Percentiles rank a stretch among this genome's conserved stretches.
phyloP scores from a whole-genome alignment of 2,329 filamentous ascomycete genomes.

The Pestalotiopsis sp. region DNA sequence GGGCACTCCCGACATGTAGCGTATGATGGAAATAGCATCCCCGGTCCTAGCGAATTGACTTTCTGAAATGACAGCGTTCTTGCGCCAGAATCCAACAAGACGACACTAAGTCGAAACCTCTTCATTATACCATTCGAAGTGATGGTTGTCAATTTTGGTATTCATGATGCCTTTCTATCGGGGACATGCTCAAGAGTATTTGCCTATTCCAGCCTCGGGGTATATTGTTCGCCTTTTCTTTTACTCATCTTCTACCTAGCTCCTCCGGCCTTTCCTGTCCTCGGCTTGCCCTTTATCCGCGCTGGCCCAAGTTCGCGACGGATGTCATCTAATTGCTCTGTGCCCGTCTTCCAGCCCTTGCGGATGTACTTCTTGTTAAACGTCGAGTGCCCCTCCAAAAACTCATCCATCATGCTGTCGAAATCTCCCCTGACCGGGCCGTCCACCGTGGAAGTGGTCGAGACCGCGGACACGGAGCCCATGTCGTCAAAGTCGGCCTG shows the following conservation, averaged over 20 bases:
- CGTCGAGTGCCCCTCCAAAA: slow-evolving; percentile 74
- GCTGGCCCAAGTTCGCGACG: slow-evolving; percentile 79
- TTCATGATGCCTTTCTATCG: neutral
- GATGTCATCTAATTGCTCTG: slow-evolving; percentile 91
- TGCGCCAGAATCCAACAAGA: neutral
- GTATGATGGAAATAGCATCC: neutral
- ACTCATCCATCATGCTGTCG: slow-evolving; percentile 89
- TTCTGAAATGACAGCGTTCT: neutral
- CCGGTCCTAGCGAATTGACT: neutral
- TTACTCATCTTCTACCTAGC: slow-evolving; percentile 13
- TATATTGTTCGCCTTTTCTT: neutral
- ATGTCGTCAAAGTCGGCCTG: slow-evolving; percentile 45
- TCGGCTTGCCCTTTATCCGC: slow-evolving; percentile 47
- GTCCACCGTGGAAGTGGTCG: slow-evolving; percentile 66
- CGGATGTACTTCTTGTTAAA: slow-evolving; percentile 75
- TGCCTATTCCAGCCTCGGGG: neutral
- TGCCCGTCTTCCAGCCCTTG: slow-evolving; percentile 79
- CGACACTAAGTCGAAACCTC: neutral
- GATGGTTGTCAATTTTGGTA: neutral
- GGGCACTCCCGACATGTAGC: neutral
- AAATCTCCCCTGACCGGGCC: slow-evolving; percentile 78
- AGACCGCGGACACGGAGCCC: slow-evolving; percentile 62
- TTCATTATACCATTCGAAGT: neutral
- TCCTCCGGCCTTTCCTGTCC: slow-evolving; percentile 19
- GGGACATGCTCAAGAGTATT: neutral